Evolutionary conservation across 2,329 filamentous ascomycete species (phyloP).

Genomic region (Fusarium marasasianum): DNA sequence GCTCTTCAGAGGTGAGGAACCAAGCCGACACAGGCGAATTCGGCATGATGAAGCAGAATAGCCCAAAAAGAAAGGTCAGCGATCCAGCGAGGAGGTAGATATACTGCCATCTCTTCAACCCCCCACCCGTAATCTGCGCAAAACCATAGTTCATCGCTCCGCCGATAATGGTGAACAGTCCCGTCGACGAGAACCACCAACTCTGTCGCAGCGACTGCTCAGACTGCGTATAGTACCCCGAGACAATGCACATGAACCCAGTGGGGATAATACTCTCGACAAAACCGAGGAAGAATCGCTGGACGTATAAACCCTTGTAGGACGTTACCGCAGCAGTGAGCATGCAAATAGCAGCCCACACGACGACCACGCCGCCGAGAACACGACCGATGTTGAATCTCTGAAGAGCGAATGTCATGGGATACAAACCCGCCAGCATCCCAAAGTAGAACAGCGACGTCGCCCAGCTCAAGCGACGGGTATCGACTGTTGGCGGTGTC

Average conservation of each 20-base stretch:
- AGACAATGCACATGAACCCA: constrained; percentile 71
- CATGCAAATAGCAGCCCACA: constrained; percentile 75
- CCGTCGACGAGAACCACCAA: constrained; percentile 72
- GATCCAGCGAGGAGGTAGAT: constrained; percentile 73
- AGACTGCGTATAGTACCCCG: constrained; percentile 70
- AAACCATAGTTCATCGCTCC: constrained; percentile 74
- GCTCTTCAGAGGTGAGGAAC: constrained; percentile 72
- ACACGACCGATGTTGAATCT: constrained; percentile 72
- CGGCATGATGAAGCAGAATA: constrained; percentile 72
- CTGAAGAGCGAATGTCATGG: constrained; percentile 76
- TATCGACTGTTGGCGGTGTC: constrained; percentile 67
- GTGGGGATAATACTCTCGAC: constrained; percentile 73
- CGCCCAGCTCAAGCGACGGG: constrained; percentile 76
- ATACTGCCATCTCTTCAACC: constrained; percentile 72
- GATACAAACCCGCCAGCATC: constrained; percentile 78
- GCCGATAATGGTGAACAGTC: constrained; percentile 70
- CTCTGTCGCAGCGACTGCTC: constrained; percentile 73
- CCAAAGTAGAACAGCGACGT: constrained; percentile 85
- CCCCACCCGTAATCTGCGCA: constrained; percentile 66
- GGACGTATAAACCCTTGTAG: constrained; percentile 70
- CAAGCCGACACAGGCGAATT: constrained; percentile 73
- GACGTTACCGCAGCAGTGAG: constrained; percentile 72
- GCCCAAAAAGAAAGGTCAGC: constrained; percentile 70
- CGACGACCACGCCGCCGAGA: constrained; percentile 68
- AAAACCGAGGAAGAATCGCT: constrained; percentile 72